Base-by-base conservation (phyloP, 2,329 filamentous ascomycete genomes). In the Parastagonospora avenae region DNA sequence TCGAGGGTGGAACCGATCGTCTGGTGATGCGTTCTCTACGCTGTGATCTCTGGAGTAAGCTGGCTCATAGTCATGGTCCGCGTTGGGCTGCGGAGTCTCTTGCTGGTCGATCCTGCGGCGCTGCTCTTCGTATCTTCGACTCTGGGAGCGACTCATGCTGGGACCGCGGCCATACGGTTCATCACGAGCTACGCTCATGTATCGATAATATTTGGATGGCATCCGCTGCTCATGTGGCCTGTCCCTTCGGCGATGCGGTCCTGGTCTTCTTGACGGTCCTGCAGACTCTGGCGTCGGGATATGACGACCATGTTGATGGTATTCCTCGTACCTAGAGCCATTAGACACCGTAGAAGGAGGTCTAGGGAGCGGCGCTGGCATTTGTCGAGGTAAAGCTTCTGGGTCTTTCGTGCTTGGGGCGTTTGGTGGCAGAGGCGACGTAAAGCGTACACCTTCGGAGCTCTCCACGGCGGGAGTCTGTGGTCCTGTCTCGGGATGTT, bases 21-120 rank as follows among this genome's bases (percentile, higher is more conserved):
- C 69, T 16, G 61, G 63, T 8, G 55, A 56, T 8, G 48, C 55
- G 15, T 65, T 65, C 19, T 71, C 70, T 15, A 70, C 48, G 36
- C 69, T 74, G 5, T 63, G 64, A 30, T 74, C 69, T 16, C 70
- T 54, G 8, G 69, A 72, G 51, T 68, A 72, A 1, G 52, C 44
- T 1, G 60, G 59, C 40, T 62, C 67, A 46, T 62, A 64, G 28
- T 66, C 68, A 15, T 43, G 57, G 9, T 68, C 66, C 5, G 62
- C 57, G 27, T 61, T 64, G 14, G 70, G 71, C 15, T 72, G 67
- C 1, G 68, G 70, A 11, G 66, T 72, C 42, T 74, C 71, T 42
- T 71, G 67, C 44, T 74, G 64, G 47, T 73, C 66, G 35, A 74
- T 64, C 9, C 70, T 65, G 19, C 71, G 70, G 8, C 68, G 65